A percentile compares a stretch with the other conserved stretches of the same genome.
These are phyloP conservation scores for Chloroidium sp. DNA, from an alignment of 163 green algal genomes.

Conservation along the genomic window DNA sequence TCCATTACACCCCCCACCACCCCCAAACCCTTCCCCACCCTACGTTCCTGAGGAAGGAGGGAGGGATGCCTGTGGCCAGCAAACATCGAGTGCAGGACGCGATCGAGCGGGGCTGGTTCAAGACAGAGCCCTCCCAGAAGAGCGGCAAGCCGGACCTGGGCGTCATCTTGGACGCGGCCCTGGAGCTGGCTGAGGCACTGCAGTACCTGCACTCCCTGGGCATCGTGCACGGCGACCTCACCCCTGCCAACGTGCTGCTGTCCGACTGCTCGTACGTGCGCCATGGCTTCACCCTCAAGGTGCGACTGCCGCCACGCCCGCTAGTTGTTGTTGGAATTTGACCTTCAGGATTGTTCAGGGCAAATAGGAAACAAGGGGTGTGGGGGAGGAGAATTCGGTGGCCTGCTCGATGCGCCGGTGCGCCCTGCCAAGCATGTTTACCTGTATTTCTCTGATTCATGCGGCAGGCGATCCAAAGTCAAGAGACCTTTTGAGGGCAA, in stretches of 20 bases:
- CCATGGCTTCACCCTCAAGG: conserved; percentile 51
- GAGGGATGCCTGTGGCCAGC: background rate
- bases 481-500: too few species aligned
- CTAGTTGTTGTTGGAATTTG: background rate
- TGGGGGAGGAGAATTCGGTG: too few species aligned
- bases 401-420: too few species aligned
- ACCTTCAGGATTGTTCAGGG: too few species aligned
- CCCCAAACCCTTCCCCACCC: conserved; percentile 20
- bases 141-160: conserved; percentile 13
- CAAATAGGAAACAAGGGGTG: too few species aligned
- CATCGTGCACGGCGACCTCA: conserved; percentile 54
- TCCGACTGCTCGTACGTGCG: conserved; percentile 28
- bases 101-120: background rate
- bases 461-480: too few species aligned
- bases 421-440: too few species aligned
- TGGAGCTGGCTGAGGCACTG: conserved; percentile 51
- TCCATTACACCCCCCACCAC: background rate
- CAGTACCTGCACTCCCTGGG: conserved; percentile 53
- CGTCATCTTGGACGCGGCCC: conserved; percentile 23
- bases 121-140: conserved; percentile 4
- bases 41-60: background rate
- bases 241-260: conserved; percentile 55
- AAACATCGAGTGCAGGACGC: background rate
- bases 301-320: background rate
- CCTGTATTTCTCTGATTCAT: too few species aligned